phyloP scores from a whole-genome alignment of 805 yeast genomes.

The Ascoidea rubescens region DNA sequence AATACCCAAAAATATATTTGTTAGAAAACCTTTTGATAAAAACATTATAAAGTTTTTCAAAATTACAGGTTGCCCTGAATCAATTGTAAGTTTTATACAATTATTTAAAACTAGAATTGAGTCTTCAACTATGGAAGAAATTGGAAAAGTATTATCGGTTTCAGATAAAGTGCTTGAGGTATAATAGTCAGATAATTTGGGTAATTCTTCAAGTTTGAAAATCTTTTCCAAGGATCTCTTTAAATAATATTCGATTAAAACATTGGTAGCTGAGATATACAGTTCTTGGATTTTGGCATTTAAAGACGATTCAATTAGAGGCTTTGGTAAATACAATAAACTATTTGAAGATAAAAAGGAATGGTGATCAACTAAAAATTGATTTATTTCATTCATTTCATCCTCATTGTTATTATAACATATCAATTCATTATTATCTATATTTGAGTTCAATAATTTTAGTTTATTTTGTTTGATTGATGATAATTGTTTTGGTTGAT shows the following conservation, averaged over 20 bases:
- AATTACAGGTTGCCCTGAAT: slow-evolving; percentile 51
- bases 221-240: slow-evolving; percentile 75
- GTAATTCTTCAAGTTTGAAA: slow-evolving; percentile 64
- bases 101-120: slow-evolving; percentile 59
- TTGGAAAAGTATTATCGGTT: slow-evolving; percentile 30
- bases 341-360: slow-evolving; percentile 3
- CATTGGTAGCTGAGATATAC: slow-evolving; percentile 49
- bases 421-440: too few relatives aligned
- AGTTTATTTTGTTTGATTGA: slow-evolving; percentile 8
- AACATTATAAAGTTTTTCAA: slow-evolving; percentile 36
- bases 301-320: slow-evolving; percentile 40
- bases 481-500: slow-evolving; percentile 14
- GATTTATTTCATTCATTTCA: background rate
- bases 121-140: slow-evolving; percentile 81
- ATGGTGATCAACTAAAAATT: background rate
- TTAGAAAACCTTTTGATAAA: background rate
- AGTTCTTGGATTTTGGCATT: slow-evolving; percentile 37
- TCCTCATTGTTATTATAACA: background rate
- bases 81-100: slow-evolving; percentile 48
- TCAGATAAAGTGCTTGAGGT: background rate
- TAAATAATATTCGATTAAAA: slow-evolving; percentile 50
- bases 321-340: slow-evolving; percentile 29
- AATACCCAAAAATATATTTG: slow-evolving; percentile 1
- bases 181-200: slow-evolving; percentile 27
- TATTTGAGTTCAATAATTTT: too few relatives aligned